Base-by-base conservation (phyloP, 306 rosid species). In the Cicer arietinum region DNA sequence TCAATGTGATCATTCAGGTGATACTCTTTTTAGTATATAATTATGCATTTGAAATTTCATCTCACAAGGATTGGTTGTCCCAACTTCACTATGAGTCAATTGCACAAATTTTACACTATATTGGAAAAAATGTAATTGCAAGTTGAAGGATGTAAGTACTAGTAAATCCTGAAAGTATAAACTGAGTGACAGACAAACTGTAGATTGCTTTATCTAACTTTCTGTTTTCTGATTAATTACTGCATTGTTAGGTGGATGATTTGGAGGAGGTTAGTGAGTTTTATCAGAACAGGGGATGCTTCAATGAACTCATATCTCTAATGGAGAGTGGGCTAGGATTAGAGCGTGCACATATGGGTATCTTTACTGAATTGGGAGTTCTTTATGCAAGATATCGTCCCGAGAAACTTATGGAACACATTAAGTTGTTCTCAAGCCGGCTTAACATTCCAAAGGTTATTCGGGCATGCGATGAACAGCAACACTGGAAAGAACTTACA, bases 271-370 rank as follows among this genome's bases (percentile, higher is more conserved):
- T 93, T 77, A 93, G 98, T 68, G 98, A 93, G 74, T 93, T 72
- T 80, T 93, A 93, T 85, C 98, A 93, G 87, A 93, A 93, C 63
- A 86, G 95, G 79, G 98, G 98, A 82, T 93, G 95, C 84, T 93
- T 93, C 89, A 93, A 88, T 16, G 98, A 93, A 79, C 88, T 93
- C n/a, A 90, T 93, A 57, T 93, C 98, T 75, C 87, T 93, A 10
- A 93, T 93, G 98, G 98, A 93, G 84, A 93, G 98, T 78, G 98
- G 98, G 74, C 80, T 93, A 54, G 98, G 97, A 25, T 84, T 93
- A 67, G 98, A 93, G 77, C 98, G 98, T 2, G 97, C 98, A 45
- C 98, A 93, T 63, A 93, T 93, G 98, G 98, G 97, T 43, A 93
- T 93, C 88, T 93, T 93, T 65, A 93, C 98, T 8, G 98, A 93